Evolutionary conservation across 176 grass and related monocot species (phyloP).

Genomic region (Oryza meyeriana): DNA sequence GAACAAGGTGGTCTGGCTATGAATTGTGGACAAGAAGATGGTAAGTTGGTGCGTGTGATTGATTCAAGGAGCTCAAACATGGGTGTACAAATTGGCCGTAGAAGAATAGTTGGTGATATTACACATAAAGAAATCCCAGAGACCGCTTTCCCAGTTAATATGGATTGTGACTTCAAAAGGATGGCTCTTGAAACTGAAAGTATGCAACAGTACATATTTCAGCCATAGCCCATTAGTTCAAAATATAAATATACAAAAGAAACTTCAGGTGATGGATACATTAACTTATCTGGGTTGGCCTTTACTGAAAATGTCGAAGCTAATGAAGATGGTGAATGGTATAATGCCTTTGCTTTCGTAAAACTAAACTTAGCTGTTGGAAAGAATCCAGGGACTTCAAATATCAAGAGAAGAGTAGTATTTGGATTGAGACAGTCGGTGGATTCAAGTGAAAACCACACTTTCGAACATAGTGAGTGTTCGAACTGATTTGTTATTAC

Average conservation of each 20-base stretch:
- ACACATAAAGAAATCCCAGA: neutral
- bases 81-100: conserved; percentile 11
- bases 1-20: neutral
- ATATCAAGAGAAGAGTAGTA: conserved; percentile 10
- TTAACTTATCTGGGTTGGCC: conserved; percentile 3
- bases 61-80: conserved; percentile 30
- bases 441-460: conserved; percentile 36
- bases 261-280: conserved; percentile 38
- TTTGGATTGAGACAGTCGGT: conserved; percentile 24
- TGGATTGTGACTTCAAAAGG: conserved; percentile 14
- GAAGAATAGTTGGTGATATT: conserved; percentile 29
- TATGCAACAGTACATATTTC: conserved; percentile 2
- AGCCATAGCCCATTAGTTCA: conserved; percentile 39
- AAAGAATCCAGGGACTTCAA: conserved; percentile 31
- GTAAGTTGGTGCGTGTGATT: neutral
- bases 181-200: conserved; percentile 10
- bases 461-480: conserved; percentile 48
- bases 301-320: conserved; percentile 35
- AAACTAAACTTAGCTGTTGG: conserved; percentile 26
- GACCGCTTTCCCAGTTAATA: conserved; percentile 8
- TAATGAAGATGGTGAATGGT: conserved; percentile 37
- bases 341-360: conserved; percentile 26
- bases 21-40: conserved; percentile 27
- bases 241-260: conserved; percentile 35
- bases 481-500: conserved; percentile 6